phyloP scores from a whole-genome alignment of 371 early-diverging fungal species.

The Sporodiniella umbellata region DNA sequence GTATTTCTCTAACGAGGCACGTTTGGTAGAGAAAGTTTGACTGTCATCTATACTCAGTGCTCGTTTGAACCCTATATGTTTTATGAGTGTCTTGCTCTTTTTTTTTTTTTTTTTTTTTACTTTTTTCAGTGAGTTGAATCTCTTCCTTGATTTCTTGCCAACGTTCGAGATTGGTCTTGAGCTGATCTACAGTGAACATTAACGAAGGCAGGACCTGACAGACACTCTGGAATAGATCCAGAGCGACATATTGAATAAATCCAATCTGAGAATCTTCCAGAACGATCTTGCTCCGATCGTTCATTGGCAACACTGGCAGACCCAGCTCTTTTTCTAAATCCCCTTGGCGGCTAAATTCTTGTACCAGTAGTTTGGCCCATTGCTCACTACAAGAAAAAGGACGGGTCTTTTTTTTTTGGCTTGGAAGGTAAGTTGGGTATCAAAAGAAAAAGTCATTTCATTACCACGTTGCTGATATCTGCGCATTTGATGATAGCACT shows the following conservation, averaged over 20 bases:
- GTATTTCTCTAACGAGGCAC: neutral
- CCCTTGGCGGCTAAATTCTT: conserved; percentile 67
- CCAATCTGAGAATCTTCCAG: conserved; percentile 64
- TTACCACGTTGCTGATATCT: conserved; percentile 72
- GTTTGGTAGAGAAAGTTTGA: neutral
- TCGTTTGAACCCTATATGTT: neutral
- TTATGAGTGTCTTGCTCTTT: neutral
- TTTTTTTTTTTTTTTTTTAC: conserved; percentile 1
- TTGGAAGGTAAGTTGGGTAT: no score
- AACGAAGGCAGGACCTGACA: conserved; percentile 25
- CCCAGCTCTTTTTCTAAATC: conserved; percentile 62
- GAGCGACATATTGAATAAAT: conserved; percentile 66
- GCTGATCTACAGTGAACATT: conserved; percentile 39
- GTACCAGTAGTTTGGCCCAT: conserved; percentile 60
- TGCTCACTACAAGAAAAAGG: conserved; percentile 51
- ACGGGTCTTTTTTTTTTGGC: no score
- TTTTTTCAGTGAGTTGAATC: neutral
- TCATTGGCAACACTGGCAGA: conserved; percentile 50
- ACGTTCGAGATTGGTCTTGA: conserved; percentile 31
- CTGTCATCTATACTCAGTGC: neutral
- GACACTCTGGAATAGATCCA: conserved; percentile 63
- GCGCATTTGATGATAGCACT: conserved; percentile 80
- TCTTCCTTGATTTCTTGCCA: conserved; percentile 25
- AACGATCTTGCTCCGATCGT: conserved; percentile 20
- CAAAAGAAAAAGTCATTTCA: no score